A percentile compares a stretch with the other conserved stretches of the same genome.
Evolutionary conservation across 164 flowering plant species (phyloP).

Genomic region (Saururus chinensis): DNA sequence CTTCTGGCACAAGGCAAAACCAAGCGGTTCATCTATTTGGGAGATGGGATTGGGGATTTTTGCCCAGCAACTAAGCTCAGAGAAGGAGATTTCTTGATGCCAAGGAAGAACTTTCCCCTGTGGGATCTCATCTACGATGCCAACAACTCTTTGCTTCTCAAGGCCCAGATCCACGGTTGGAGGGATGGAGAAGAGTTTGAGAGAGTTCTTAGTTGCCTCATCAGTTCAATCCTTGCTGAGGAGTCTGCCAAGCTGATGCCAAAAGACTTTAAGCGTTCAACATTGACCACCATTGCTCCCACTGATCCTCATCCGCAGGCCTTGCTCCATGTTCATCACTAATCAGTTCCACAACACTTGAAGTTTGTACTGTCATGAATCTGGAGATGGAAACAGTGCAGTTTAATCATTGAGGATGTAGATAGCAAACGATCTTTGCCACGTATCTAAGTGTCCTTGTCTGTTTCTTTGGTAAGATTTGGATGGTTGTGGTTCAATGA

Average conservation of each 20-base stretch:
- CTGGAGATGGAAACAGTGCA: no score
- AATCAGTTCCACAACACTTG: no score
- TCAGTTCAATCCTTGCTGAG: slow-evolving; percentile 6
- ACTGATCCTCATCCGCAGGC: no score
- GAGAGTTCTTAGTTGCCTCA: slow-evolving; percentile 27
- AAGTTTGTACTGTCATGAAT: no score
- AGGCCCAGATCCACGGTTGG: slow-evolving; percentile 71
- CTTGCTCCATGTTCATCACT: no score
- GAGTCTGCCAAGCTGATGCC: neutral
- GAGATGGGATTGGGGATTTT: slow-evolving; percentile 73
- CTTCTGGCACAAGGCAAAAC: slow-evolving; percentile 12
- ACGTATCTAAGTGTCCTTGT: no score
- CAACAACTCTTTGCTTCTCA: slow-evolving; percentile 20
- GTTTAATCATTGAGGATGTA: no score
- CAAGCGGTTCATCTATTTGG: slow-evolving; percentile 49
- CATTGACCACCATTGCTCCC: no score
- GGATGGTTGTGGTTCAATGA: no score
- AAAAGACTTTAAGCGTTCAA: no score
- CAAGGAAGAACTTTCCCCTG: slow-evolving; percentile 62
- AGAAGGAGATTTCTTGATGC: slow-evolving; percentile 63
- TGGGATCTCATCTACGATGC: slow-evolving; percentile 33
- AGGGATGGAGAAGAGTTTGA: slow-evolving; percentile 51
- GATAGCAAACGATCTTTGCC: no score
- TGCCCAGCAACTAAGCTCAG: slow-evolving; percentile 62
- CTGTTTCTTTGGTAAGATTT: no score